phyloP scores from a whole-genome alignment of 352 stramenopile genomes.

The Globisporangium heterothallicum region DNA sequence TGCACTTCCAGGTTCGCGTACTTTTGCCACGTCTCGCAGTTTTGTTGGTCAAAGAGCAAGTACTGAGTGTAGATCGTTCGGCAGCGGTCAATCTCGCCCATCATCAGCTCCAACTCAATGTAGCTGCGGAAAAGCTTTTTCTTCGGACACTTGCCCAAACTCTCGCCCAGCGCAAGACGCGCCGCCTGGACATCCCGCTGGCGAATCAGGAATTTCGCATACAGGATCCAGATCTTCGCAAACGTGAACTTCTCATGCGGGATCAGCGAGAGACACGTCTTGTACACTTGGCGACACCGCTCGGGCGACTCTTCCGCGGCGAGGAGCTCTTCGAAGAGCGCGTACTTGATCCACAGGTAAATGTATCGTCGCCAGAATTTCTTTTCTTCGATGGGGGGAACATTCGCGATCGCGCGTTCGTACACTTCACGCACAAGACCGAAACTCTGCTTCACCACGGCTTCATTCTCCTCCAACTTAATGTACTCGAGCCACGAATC shows the following conservation, averaged over 20 bases:
- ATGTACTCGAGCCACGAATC: constrained; percentile 99
- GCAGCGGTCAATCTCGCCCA: constrained; percentile 98
- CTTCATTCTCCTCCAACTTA: constrained; percentile 94
- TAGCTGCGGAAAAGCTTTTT: constrained; percentile 92
- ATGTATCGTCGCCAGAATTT: constrained; percentile 98
- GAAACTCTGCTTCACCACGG: constrained; percentile 40
- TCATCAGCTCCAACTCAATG: constrained; percentile 94
- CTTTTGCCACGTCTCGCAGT: constrained; percentile 93
- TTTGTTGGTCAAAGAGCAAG: constrained; percentile 78
- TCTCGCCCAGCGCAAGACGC: constrained; percentile 90
- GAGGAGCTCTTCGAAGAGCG: constrained; percentile 95
- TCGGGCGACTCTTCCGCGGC: constrained; percentile 48
- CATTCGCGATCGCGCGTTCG: constrained; percentile 92
- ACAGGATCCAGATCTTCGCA: constrained; percentile 98
- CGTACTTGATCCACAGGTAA: constrained; percentile 99
- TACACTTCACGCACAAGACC: constrained; percentile 92
- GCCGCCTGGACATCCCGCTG: constrained; percentile 90
- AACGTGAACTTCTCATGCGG: constrained; percentile 97
- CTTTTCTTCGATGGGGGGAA: constrained; percentile 95
- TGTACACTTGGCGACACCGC: constrained; percentile 92
- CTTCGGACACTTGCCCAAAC: constrained; percentile 92
- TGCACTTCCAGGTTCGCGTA: constrained; percentile 96
- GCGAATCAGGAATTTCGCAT: constrained; percentile 95
- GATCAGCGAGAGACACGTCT: constrained; percentile 91
- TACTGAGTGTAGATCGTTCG: constrained; percentile 86